Evolutionary conservation across 2,329 filamentous ascomycete genomes (phyloP), one percentile per base, ranked within the genome.

Genomic region (Botrytis squamosa): DNA sequence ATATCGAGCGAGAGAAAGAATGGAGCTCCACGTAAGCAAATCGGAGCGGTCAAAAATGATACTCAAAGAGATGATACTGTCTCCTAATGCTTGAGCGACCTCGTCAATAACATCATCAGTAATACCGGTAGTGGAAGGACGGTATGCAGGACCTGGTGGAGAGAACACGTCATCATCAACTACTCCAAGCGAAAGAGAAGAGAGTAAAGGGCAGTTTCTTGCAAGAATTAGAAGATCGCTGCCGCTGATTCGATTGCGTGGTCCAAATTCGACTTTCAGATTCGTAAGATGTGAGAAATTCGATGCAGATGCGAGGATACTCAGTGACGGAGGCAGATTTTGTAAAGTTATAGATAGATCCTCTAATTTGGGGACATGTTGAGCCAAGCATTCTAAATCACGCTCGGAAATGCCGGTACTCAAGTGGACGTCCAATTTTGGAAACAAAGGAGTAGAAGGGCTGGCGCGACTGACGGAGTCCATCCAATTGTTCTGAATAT

Each of bases 301-400:
- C 9, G 66, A 69, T 33, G 66, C 66, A 33, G 49, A 69, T 69
- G 49, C 49, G 36, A 69, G 66, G 12, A 69, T 69, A 4, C 40
- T 40, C 4, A 29, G 25, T 33, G 66, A 69, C 1, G 36, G 49
- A 29, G 36, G 49, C 8, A 69, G 14, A 33, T 69, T 29, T 57
- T 29, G 33, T 42, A 69, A 42, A 42, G 18, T 18, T 8, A 69
- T 42, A 16, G 25, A 7, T 42, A 69, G 66, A 9, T n/a, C 7
- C 25, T 57, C 16, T n/a, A 69, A 29, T 16, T 33, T 57, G 6
- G 49, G 66, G 16, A 69, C 33, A 20, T 29, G 33, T 18, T 40
- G 10, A 42, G 49, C 36, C 46, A 69, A 29, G 18, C 36, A 42
- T 18, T 69, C 49, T 49, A 69, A 29, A 20, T 69, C 25, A 12